Base-by-base conservation (phyloP, 305 asterid species). In the Solanum aculeatissimum region DNA sequence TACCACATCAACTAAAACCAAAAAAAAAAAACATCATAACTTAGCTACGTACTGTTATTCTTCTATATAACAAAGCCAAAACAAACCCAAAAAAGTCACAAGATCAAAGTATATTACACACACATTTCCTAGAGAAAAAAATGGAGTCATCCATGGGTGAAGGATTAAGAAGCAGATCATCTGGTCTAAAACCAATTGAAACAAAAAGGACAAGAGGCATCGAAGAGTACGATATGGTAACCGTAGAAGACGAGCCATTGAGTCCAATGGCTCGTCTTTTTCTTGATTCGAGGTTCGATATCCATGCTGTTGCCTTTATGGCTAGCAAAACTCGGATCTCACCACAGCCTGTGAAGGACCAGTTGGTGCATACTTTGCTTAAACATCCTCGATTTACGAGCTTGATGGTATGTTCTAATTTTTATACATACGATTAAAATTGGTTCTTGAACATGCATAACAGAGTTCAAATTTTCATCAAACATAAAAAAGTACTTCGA, bases 351-450 rank as follows among this genome's bases (percentile, higher is more conserved):
- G 25, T 87, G 1, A 86, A 87, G 35, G 85, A 84, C 4, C 70
- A 84, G 38, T 69, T 89, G 80, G 77, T 43, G 9, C 88, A 60
- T 40, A 86, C 88, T 57, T 58, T 89, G 83, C 86, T 86, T 18
- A 87, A 86, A 75, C 92, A 89, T 80, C 90, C 90, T 75, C 92
- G 90, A 13, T 87, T 89, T 81, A 75, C 87, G 12, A 89, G 92
- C 60, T 32, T 86, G 57, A 86, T 81, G 90, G 91, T 89, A 85
- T 51, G 21, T 2, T 19, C 12, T 1, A 40, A 9, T 32, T 65
- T 65, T 0, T 60, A 42, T 14, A 32, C 16, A 3, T 65, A 29
- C 2, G 13, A 1, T 21, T 14, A 42, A 2, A 35, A 16, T 16
- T 35, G 2, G 2, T 8, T 66, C 13, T 65, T 9, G 23, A 0